A percentile compares a stretch with the other conserved stretches of the same genome.
These are phyloP conservation scores for barley (Hordeum vulgare) DNA, from an alignment of 176 grass and related monocot species.

Conservation along the genomic window DNA sequence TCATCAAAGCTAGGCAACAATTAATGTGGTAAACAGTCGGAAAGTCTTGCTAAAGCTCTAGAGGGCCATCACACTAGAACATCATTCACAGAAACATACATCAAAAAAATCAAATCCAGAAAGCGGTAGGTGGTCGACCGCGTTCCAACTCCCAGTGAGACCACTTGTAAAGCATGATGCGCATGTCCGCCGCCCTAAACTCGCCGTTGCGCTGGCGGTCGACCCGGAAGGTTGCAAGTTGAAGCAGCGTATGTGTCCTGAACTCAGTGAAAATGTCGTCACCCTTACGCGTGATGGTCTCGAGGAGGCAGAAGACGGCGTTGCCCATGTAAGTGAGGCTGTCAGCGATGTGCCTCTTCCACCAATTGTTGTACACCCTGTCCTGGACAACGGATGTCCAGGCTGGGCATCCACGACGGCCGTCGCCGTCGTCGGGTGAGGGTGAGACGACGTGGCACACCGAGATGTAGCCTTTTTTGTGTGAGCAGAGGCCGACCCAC, in stretches of 20 bases:
- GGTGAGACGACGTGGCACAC: neutral
- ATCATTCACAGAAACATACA: too few relatives aligned
- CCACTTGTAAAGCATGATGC: neutral
- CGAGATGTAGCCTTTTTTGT: neutral
- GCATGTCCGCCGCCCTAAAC: neutral
- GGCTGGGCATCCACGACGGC: neutral
- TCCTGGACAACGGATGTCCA: neutral
- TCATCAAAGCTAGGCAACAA: too few relatives aligned
- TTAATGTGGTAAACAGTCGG: too few relatives aligned
- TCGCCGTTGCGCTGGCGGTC: neutral
- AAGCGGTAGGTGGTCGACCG: neutral
- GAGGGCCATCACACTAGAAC: too few relatives aligned
- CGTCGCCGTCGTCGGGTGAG: too few relatives aligned
- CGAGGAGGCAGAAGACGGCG: neutral
- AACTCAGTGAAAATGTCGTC: accelerated
- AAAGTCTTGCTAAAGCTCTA: too few relatives aligned
- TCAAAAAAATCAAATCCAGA: neutral
- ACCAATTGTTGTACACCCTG: neutral
- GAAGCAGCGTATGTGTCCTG: neutral
- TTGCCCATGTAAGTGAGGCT: constrained; percentile 6
- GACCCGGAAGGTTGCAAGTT: neutral
- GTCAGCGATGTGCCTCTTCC: too few relatives aligned
- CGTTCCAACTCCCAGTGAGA: neutral
- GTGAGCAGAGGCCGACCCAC: neutral
- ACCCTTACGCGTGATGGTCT: neutral